phyloP scores from a whole-genome alignment of 2,329 filamentous ascomycete genomes.

The Sporothrix curviconia region DNA sequence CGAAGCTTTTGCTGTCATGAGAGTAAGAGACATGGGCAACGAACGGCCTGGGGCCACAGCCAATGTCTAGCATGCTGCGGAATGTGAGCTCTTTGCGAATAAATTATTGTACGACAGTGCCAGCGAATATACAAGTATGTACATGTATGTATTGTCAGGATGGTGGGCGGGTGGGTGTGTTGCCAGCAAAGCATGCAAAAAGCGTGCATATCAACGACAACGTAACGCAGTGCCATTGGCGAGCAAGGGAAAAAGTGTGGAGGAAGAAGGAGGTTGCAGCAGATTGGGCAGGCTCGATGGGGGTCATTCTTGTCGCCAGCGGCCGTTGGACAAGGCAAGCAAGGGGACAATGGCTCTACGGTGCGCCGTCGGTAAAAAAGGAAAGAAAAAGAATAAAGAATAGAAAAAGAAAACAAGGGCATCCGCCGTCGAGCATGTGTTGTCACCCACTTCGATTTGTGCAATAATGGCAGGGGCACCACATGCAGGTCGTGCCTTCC shows the following conservation, averaged over 20 bases:
- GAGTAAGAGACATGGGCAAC: neutral
- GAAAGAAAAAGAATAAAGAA: neutral
- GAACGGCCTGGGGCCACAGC: too few species aligned
- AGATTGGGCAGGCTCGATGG: slow-evolving; percentile 8
- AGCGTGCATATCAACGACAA: neutral
- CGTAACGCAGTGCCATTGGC: slow-evolving; percentile 2
- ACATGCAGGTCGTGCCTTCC: neutral
- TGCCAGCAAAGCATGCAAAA: slow-evolving; percentile 3
- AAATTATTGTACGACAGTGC: slow-evolving; percentile 2
- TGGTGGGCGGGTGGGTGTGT: neutral
- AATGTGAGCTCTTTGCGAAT: neutral
- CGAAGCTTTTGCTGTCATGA: neutral
- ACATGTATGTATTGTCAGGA: too few species aligned
- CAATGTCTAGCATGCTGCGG: too few species aligned
- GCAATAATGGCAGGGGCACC: neutral
- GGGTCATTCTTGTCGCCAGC: neutral
- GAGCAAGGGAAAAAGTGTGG: neutral
- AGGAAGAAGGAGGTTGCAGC: neutral
- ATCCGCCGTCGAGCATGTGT: neutral
- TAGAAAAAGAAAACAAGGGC: neutral
- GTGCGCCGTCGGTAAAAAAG: too few species aligned
- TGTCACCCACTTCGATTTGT: slow-evolving; percentile 3
- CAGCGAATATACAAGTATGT: slow-evolving; percentile 6
- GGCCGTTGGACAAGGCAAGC: neutral
- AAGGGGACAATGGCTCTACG: too few species aligned